Evolutionary conservation across 116 monocot genomes (phyloP).

Genomic region (Cymodocea nodosa): DNA sequence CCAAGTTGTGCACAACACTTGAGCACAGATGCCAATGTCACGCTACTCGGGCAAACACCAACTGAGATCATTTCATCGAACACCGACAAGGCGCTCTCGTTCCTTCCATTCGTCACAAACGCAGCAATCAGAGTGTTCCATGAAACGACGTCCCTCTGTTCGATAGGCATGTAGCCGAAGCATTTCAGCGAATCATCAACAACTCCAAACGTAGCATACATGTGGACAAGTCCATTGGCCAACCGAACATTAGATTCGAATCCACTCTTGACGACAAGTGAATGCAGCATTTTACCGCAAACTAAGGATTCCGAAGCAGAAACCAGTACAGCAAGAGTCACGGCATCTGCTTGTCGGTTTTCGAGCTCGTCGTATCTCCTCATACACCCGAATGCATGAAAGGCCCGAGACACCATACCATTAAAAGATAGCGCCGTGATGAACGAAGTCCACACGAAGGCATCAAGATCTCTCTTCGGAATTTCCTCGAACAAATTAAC

Average conservation of each 20-base stretch:
- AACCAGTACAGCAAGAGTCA: constrained; percentile 8
- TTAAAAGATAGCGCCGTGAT: constrained; percentile 8
- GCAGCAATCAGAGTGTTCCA: constrained; percentile 18
- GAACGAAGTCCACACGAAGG: constrained; percentile 9
- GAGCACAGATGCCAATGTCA: constrained; percentile 12
- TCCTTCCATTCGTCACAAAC: constrained; percentile 4
- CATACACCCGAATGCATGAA: constrained; percentile 5
- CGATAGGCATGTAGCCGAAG: constrained; percentile 1
- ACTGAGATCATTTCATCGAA: constrained; percentile 13
- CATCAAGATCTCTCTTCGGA: constrained; percentile 1
- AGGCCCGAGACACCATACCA: neutral
- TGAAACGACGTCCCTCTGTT: constrained; percentile 9
- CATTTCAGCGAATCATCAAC: constrained; percentile 4
- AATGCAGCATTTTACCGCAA: constrained; percentile 4
- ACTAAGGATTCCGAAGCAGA: neutral
- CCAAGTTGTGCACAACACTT: constrained; percentile 11
- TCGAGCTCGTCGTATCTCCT: neutral
- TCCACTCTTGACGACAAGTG: constrained; percentile 8
- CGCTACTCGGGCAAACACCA: constrained; percentile 5
- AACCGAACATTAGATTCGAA: neutral
- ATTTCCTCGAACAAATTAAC: constrained; percentile 16
- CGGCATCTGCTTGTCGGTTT: neutral
- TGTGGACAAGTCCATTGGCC: constrained; percentile 10
- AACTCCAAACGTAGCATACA: constrained; percentile 2
- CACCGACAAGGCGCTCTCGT: neutral